phyloP scores from a whole-genome alignment of 2,329 filamentous ascomycete species.

The Microascus cirrosus region DNA sequence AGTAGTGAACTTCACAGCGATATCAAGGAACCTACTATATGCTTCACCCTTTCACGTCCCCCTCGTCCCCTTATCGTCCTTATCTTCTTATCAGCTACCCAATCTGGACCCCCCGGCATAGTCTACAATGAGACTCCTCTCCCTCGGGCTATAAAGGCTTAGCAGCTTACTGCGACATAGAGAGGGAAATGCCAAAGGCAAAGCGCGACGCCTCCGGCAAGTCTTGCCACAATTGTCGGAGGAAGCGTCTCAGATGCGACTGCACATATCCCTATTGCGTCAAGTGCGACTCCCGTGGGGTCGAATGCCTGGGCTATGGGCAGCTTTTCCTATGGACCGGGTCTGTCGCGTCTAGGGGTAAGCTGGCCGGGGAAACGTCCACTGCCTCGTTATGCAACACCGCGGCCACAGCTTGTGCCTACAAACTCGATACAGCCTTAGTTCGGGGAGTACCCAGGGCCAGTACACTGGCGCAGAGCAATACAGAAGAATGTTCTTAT shows the following conservation, averaged over 20 bases:
- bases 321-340: conserved; percentile 41
- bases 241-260: conserved; percentile 41
- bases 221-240: conserved; percentile 41
- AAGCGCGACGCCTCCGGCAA: background rate
- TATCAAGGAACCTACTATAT: no score
- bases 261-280: conserved; percentile 37
- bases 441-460: background rate
- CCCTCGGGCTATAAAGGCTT: background rate
- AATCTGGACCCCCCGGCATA: no score
- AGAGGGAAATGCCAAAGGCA: background rate
- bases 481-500: background rate
- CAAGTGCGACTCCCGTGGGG: conserved; percentile 35
- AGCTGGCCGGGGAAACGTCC: conserved; percentile 26
- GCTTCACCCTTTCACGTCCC: no score
- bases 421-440: no score
- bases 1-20: no score
- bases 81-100: no score
- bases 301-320: conserved; percentile 41
- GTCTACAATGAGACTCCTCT: background rate
- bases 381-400: conserved; percentile 17
- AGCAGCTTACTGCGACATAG: no score
- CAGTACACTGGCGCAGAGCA: background rate
- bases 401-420: background rate
- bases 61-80: no score
- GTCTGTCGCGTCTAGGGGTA: conserved; percentile 29